phyloP scores from a whole-genome alignment of 2,329 filamentous ascomycete species.

The Penicillium sp. region DNA sequence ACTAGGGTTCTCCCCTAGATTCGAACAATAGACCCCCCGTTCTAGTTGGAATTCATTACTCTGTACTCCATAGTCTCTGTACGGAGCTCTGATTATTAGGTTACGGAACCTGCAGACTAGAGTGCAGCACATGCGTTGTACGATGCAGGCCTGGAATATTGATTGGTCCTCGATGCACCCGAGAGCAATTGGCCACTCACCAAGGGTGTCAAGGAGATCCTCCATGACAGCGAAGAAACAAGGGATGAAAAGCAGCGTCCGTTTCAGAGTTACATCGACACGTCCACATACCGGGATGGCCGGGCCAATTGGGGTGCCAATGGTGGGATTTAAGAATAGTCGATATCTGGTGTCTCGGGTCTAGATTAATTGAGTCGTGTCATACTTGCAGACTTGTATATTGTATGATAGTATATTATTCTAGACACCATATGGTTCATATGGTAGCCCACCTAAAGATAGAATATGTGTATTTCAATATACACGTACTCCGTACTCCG shows the following conservation, averaged over 20 bases:
- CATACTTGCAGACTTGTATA: background rate
- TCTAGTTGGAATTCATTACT: background rate
- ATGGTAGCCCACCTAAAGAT: background rate
- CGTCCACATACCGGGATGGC: slow-evolving; percentile 5
- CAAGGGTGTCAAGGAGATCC: background rate
- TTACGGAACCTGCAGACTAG: background rate
- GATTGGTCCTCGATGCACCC: background rate
- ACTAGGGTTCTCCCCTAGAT: slow-evolving; percentile 12
- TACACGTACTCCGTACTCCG: background rate
- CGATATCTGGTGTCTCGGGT: background rate
- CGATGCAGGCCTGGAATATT: background rate
- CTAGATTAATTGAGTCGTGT: background rate
- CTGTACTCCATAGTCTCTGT: background rate
- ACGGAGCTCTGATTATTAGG: background rate
- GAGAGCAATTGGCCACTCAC: slow-evolving; percentile 7
- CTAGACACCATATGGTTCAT: background rate
- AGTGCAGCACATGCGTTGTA: background rate
- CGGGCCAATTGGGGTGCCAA: background rate
- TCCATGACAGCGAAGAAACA: slow-evolving; percentile 14
- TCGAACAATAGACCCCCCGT: background rate
- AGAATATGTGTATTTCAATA: background rate
- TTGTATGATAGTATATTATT: background rate
- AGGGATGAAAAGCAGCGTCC: slow-evolving; percentile 15
- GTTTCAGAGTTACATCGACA: slow-evolving; percentile 30
- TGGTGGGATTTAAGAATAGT: background rate